phyloP scores from a whole-genome alignment of 192 early-diverging fungal species.

The Dissophora ornata region DNA sequence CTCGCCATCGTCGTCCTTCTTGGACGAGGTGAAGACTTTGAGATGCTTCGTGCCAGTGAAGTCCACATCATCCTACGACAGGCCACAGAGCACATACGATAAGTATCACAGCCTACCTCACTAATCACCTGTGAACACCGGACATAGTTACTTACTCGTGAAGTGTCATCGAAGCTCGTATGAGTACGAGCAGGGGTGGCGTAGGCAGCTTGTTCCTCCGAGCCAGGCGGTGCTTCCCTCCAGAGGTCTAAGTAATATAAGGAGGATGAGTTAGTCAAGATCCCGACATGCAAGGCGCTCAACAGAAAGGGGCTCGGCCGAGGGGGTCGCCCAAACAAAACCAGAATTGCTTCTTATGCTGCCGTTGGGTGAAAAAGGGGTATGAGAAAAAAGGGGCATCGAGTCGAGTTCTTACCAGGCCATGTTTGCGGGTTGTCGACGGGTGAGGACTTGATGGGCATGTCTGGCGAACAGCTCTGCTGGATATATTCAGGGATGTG shows the following conservation, averaged over 20 bases:
- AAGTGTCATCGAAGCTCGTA: conserved; percentile 38
- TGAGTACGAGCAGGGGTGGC: conserved; percentile 38
- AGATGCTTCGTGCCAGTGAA: conserved; percentile 35
- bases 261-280: not conserved
- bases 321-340: too few relatives aligned
- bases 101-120: too few relatives aligned
- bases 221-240: conserved; percentile 14
- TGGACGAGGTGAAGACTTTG: conserved; percentile 54
- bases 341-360: too few relatives aligned
- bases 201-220: conserved; percentile 31
- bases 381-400: not conserved
- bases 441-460: conserved; percentile 49
- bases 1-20: conserved; percentile 55
- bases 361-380: too few relatives aligned
- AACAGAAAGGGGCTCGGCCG: not conserved
- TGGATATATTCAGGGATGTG: conserved; percentile 36
- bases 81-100: not conserved
- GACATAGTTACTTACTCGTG: conserved; percentile 54
- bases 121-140: too few relatives aligned
- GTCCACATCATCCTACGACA: conserved; percentile 23
- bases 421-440: conserved; percentile 30
- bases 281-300: too few relatives aligned
- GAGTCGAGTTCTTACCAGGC: too few relatives aligned
- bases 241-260: conserved; percentile 28
- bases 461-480: conserved; percentile 43